phyloP scores from a whole-genome alignment of 2,329 filamentous ascomycete genomes.

The Colletotrichum sp. region DNA sequence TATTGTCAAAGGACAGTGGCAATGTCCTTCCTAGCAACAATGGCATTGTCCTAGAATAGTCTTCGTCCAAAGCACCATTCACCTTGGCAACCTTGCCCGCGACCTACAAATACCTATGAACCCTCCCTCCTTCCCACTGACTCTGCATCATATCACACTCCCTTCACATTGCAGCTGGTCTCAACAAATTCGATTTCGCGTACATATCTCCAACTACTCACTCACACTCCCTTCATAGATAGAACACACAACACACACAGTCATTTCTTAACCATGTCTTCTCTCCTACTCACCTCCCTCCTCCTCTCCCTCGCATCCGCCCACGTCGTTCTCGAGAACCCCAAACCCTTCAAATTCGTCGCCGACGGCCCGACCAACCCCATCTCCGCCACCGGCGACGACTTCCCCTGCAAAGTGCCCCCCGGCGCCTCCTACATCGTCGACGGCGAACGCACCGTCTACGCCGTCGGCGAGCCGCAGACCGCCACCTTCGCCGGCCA shows the following conservation, averaged over 20 bases:
- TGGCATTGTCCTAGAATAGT: background rate
- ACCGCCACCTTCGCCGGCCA: slow-evolving; percentile 6
- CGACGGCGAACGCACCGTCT: slow-evolving; percentile 3
- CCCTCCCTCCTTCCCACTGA: background rate
- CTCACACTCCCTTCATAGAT: background rate
- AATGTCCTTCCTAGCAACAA: background rate
- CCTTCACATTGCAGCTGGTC: background rate
- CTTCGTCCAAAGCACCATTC: background rate
- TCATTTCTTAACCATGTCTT: background rate
- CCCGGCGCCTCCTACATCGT: background rate
- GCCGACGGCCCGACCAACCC: slow-evolving; percentile 8
- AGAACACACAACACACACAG: background rate
- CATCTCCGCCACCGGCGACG: slow-evolving; percentile 1
- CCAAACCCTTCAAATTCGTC: slow-evolving; percentile 11
- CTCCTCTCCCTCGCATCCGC: background rate
- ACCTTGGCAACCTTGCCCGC: background rate
- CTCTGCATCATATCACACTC: background rate
- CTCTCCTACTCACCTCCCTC: background rate
- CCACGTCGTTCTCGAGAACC: slow-evolving; percentile 17
- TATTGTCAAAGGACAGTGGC: background rate
- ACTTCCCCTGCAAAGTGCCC: slow-evolving; percentile 14
- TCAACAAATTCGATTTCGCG: background rate
- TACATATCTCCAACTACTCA: background rate
- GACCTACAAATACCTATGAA: background rate
- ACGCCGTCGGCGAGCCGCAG: slow-evolving; percentile 4